Evolutionary conservation across 176 grass and related monocot genomes (phyloP).

Genomic region (Carex parvula): DNA sequence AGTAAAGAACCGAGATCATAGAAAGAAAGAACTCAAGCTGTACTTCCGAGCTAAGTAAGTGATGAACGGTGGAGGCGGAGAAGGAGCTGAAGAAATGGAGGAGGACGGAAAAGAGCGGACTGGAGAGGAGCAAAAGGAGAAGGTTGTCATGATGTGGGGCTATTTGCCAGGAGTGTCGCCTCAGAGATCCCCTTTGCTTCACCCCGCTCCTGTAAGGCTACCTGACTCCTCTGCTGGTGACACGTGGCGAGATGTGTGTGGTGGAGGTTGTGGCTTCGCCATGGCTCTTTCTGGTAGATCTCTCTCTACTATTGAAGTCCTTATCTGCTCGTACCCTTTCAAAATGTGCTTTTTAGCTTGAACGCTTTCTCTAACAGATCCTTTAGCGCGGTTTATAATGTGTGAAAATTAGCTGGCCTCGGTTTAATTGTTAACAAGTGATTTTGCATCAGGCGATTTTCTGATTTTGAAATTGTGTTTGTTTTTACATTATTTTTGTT

Average conservation of each 20-base stretch:
- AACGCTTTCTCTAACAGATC: background rate
- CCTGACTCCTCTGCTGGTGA: slow-evolving; percentile 54
- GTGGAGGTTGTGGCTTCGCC: slow-evolving; percentile 93
- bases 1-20: background rate
- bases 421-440: background rate
- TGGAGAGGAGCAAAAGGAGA: slow-evolving; percentile 36
- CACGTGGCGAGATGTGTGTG: slow-evolving; percentile 75
- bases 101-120: slow-evolving; percentile 47
- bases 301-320: slow-evolving; percentile 22
- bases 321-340: slow-evolving; percentile 12
- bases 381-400: background rate
- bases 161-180: slow-evolving; percentile 90
- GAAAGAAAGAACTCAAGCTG: background rate
- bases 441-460: background rate
- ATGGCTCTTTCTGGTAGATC: slow-evolving; percentile 85
- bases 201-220: slow-evolving; percentile 60
- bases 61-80: slow-evolving; percentile 56
- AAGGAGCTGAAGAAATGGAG: slow-evolving; percentile 33
- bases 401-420: background rate
- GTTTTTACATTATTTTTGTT: background rate
- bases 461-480: background rate
- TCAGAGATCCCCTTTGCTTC: slow-evolving; percentile 85
- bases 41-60: background rate
- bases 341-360: background rate
- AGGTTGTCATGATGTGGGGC: slow-evolving; percentile 91